phyloP scores from a whole-genome alignment of 768 basidiomycete genomes.

The Boletus vinaceobasis region DNA sequence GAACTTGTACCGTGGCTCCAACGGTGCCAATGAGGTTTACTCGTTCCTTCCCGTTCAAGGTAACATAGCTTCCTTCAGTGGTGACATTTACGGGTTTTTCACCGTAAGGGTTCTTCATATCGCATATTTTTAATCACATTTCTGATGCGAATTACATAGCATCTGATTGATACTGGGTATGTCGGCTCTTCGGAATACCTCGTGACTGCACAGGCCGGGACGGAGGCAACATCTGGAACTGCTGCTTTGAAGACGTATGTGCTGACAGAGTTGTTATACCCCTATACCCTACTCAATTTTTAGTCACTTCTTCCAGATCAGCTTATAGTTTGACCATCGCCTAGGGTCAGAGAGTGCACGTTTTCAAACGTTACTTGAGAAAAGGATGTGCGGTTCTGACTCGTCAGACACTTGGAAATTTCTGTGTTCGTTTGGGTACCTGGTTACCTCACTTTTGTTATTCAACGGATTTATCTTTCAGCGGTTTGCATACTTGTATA shows the following conservation, averaged over 20 bases:
- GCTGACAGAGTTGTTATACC: fast-evolving
- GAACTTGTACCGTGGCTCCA: constrained; percentile 54
- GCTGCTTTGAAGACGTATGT: constrained; percentile 54
- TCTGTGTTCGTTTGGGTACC: background rate
- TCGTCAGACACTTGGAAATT: background rate
- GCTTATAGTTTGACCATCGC: constrained; percentile 46
- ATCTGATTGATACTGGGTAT: constrained; percentile 45
- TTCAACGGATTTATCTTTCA: too few species aligned
- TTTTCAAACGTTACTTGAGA: background rate
- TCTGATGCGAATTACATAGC: constrained; percentile 35
- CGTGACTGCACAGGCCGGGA: constrained; percentile 57
- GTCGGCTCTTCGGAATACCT: constrained; percentile 54
- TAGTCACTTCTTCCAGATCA: constrained; percentile 28
- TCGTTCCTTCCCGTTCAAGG: constrained; percentile 43
- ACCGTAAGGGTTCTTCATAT: constrained; percentile 29
- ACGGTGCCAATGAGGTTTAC: constrained; percentile 51
- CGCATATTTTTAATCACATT: background rate
- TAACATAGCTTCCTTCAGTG: constrained; percentile 46
- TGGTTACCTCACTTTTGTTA: background rate
- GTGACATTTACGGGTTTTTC: constrained; percentile 53
- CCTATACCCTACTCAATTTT: background rate
- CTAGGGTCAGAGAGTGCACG: constrained; percentile 21
- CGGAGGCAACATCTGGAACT: constrained; percentile 58
- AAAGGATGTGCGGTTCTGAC: background rate
- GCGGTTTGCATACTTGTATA: too few species aligned